Evolutionary conservation across 2,329 filamentous ascomycete genomes (phyloP).

Genomic region (Penicillium aurantiogriseum): DNA sequence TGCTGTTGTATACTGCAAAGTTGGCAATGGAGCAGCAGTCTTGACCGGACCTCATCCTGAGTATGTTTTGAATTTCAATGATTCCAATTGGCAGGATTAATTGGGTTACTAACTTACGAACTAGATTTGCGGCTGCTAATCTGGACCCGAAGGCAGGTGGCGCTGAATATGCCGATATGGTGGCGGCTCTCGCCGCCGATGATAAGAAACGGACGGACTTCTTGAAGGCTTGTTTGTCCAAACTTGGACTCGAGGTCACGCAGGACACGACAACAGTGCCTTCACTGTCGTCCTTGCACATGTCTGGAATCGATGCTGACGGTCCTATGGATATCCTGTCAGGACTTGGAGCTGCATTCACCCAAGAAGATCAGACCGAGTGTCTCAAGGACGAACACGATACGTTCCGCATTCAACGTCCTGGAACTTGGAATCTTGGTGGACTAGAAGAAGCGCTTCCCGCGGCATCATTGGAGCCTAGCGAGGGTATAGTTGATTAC

Average conservation of each 20-base stretch:
- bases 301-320: conserved; percentile 66
- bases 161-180: conserved; percentile 67
- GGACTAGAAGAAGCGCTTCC: conserved; percentile 56
- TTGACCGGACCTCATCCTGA: conserved; percentile 91
- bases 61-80: conserved; percentile 50
- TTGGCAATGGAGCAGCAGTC: conserved; percentile 76
- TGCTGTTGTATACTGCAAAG: conserved; percentile 77
- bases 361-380: conserved; percentile 63
- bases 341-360: conserved; percentile 64
- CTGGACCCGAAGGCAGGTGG: conserved; percentile 66
- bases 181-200: conserved; percentile 65
- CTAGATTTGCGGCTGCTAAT: conserved; percentile 78
- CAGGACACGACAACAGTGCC: conserved; percentile 68
- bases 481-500: conserved; percentile 70
- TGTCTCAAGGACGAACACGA: conserved; percentile 80
- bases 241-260: conserved; percentile 77
- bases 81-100: conserved; percentile 7
- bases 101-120: conserved; percentile 21
- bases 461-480: conserved; percentile 26
- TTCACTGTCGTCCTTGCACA: conserved; percentile 76
- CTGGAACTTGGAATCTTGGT: conserved; percentile 59
- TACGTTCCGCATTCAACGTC: conserved; percentile 73
- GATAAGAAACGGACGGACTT: conserved; percentile 71
- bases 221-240: conserved; percentile 73
- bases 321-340: conserved; percentile 67